Base-by-base conservation (phyloP, 192 early-diverging fungal genomes). In the Allomyces javanicus region DNA sequence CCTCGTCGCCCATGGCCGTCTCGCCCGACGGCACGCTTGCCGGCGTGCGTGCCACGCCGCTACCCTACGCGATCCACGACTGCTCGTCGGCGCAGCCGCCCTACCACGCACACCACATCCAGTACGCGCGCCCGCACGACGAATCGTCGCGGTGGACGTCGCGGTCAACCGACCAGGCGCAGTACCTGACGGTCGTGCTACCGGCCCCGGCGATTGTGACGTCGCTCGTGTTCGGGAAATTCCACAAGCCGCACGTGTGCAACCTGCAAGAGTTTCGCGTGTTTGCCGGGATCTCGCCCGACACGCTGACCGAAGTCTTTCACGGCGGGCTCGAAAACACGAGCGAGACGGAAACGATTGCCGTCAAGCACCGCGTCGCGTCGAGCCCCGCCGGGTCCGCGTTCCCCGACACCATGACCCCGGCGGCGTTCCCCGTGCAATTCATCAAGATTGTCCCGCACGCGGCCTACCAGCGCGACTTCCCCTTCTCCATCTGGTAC, bases 191-290 rank as follows among this genome's bases (percentile, higher is more conserved):
- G n/a, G 71, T 98, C 61, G 86, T 89, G 66, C 81, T 96, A n/a
- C 89, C 90, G 43, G 73, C 74, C n/a, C 81, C 89, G 64, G 80
- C 87, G 27, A 79, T 97, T 65, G 90, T 89, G 55, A 44, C 22
- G 25, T 24, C 68, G 7, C 92, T 97, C 67, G 89, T 86, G 4
- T 96, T 98, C 85, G 95, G 95, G 67, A 98, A 98, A 73, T 96
- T 86, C 71, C 87, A 89, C 77, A 86, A 87, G 73, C 74, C 70
- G 3, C 95, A 98, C 70, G 89, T 96, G 62, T 96, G 93, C 74
- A 98, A 98, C 71, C 74, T 98, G 25, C 95, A 93, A 65, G 91
- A 96, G 76, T 96, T 98, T 79, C 93, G 90, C 75, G 86, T 98
- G 6, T 92, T 77, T 74, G 95, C 91, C 50, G 95, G 94, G 14